Base-by-base conservation (phyloP, 345 rosid genomes). In the Ceriops zippeliana region DNA sequence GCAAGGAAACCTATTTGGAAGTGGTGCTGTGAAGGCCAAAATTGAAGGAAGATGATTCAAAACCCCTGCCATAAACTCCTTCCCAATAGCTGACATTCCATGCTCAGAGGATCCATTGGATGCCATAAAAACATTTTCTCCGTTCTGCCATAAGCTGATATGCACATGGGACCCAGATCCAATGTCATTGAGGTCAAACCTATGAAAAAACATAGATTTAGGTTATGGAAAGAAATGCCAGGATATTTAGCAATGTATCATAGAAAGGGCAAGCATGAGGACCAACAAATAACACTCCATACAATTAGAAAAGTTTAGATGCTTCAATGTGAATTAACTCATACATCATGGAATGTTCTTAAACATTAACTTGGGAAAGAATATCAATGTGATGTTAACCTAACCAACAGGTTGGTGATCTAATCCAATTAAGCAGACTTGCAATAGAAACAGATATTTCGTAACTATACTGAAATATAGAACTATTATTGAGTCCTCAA, bases 161-260 rank as follows among this genome's bases (percentile, higher is more conserved):
- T 95, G 99, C 56, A 90, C 99, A 75, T 95, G 99, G 66, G 89
- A 91, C 70, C 99, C 99, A 35, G 97, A 91, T 60, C 99, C 97
- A 61, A 95, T 70, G 78, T 91, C 99, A 82, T 86, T 83, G 67
- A 90, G 67, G 61, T 81, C 89, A 87, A 82, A 89, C 91, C 98
- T 93, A 69, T 58, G 62, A 56, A 59, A 59, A 58, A 58, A 73
- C 31, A 30, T 59, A 68, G 27, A 63, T 61, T 56, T 24, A 56
- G 28, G 15, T 10, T 24, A 24, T 56, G 59, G 59, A 11, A 19
- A 56, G 59, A 56, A 24, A 27, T 16, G 24, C 3, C 2, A 42
- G 6, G 31, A 24, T 24, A 11, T 21, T 56, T 15, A 56, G 28
- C 26, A 21, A 56, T 24, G 31, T 16, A 56, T 13, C 16, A 16